phyloP scores from a whole-genome alignment of 225 moss, liverwort and hornwort genomes.

The Polytrichum commune region DNA sequence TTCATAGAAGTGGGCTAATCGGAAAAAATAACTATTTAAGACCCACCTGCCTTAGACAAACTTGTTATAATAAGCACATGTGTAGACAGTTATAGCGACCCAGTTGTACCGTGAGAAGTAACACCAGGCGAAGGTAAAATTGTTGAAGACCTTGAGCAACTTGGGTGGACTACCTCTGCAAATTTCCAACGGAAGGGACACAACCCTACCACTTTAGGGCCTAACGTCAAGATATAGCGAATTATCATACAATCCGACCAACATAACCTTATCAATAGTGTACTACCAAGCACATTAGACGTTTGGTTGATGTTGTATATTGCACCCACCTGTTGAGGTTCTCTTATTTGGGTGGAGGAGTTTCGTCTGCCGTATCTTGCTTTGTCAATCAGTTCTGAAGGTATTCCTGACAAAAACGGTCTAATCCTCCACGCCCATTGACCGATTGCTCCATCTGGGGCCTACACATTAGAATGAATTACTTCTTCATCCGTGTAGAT shows the following conservation, averaged over 20 bases:
- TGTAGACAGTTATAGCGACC: not conserved
- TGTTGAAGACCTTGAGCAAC: conserved; percentile 14
- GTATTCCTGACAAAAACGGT: conserved; percentile 44
- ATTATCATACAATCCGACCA: too few relatives aligned
- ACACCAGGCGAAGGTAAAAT: conserved; percentile 14
- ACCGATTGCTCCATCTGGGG: conserved; percentile 23
- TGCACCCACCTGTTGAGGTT: too few relatives aligned
- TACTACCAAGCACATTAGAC: too few relatives aligned
- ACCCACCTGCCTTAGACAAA: too few relatives aligned
- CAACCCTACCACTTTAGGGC: not conserved
- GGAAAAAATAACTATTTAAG: too few relatives aligned
- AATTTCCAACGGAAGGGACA: conserved; percentile 5
- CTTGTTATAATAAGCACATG: too few relatives aligned
- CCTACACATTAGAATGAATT: conserved; percentile 15
- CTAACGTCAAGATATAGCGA: not conserved
- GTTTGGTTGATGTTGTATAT: too few relatives aligned
- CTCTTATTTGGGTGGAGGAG: not conserved
- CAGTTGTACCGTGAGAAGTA: conserved; percentile 5
- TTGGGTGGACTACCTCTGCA: conserved; percentile 10
- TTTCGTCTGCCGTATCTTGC: not conserved
- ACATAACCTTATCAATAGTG: too few relatives aligned
- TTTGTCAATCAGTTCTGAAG: conserved; percentile 34
- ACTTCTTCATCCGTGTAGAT: too few relatives aligned
- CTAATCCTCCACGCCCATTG: conserved; percentile 29
- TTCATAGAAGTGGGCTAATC: too few relatives aligned